Percentiles rank a stretch among this genome's conserved stretches.
Evolutionary conservation across 148 eudicot species (phyloP).

Genomic region (Cornus controversa): DNA sequence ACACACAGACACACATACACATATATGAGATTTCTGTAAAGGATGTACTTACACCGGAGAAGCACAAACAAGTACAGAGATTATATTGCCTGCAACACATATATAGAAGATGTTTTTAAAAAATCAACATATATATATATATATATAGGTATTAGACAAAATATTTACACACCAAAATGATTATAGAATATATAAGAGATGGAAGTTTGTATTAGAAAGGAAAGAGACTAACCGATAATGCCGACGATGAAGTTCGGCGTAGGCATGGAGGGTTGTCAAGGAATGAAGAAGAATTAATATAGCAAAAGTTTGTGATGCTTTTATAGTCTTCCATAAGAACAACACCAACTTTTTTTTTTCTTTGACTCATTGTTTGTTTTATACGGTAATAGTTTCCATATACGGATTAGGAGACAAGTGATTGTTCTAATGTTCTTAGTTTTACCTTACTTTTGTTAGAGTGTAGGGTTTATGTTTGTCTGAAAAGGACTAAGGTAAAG

Average conservation of each 20-base stretch:
- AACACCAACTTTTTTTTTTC: background rate
- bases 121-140: background rate
- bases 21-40: background rate
- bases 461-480: background rate
- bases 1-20: background rate
- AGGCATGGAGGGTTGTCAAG: constrained; percentile 6
- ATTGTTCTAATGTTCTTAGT: background rate
- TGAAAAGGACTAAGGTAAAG: too few species aligned
- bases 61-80: constrained; percentile 11
- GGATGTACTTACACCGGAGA: constrained; percentile 11
- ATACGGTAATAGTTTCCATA: too few species aligned
- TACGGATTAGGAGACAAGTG: too few species aligned
- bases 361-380: background rate
- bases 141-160: background rate
- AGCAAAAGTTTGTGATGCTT: background rate
- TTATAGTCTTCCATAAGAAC: background rate
- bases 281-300: background rate
- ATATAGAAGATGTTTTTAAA: background rate
- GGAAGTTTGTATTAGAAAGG: background rate
- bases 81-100: constrained; percentile 11
- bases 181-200: too few species aligned
- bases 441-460: background rate
- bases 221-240: constrained; percentile 9
- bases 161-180: too few species aligned
- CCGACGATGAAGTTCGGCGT: constrained; percentile 13